phyloP scores from a whole-genome alignment of 164 flowering plant genomes.

The Kalanchoe fedtschenkoi region DNA sequence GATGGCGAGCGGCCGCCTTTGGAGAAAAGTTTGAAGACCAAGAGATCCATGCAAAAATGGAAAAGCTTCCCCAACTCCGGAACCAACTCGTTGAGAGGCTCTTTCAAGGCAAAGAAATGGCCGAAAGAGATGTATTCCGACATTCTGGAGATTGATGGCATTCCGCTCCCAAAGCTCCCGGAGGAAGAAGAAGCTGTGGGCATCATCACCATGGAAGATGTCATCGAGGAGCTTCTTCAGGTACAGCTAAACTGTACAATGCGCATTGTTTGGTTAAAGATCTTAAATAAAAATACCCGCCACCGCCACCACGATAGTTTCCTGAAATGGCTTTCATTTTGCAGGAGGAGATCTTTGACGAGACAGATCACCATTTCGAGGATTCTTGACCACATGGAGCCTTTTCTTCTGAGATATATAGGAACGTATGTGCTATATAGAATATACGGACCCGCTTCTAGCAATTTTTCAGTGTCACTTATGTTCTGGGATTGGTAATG shows the following conservation, averaged over 20 bases:
- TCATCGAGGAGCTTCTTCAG: background rate
- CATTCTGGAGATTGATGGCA: conserved; percentile 58
- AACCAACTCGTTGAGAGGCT: conserved; percentile 27
- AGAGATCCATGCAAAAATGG: conserved; percentile 56
- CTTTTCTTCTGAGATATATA: background rate
- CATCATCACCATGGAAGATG: background rate
- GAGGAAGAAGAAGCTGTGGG: conserved; percentile 24
- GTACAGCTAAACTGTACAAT: background rate
- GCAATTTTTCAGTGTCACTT: too few species aligned
- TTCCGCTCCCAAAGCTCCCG: conserved; percentile 48
- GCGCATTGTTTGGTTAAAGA: too few species aligned
- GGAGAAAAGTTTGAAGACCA: conserved; percentile 40
- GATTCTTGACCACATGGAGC: conserved; percentile 19
- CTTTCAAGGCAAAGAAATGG: conserved; percentile 70
- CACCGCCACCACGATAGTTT: too few species aligned
- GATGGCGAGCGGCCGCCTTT: conserved; percentile 41
- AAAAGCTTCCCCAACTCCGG: conserved; percentile 61
- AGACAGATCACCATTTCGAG: conserved; percentile 39
- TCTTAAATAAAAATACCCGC: too few species aligned
- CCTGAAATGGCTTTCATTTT: background rate
- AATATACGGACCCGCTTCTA: too few species aligned
- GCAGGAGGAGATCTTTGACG: conserved; percentile 43
- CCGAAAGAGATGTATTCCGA: conserved; percentile 57
- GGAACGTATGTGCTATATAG: background rate
- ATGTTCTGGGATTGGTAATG: too few species aligned